Percentiles rank a stretch among this genome's conserved stretches.
Evolutionary conservation across 2,329 filamentous ascomycete genomes (phyloP).

Genomic region (Massarina eburnea): DNA sequence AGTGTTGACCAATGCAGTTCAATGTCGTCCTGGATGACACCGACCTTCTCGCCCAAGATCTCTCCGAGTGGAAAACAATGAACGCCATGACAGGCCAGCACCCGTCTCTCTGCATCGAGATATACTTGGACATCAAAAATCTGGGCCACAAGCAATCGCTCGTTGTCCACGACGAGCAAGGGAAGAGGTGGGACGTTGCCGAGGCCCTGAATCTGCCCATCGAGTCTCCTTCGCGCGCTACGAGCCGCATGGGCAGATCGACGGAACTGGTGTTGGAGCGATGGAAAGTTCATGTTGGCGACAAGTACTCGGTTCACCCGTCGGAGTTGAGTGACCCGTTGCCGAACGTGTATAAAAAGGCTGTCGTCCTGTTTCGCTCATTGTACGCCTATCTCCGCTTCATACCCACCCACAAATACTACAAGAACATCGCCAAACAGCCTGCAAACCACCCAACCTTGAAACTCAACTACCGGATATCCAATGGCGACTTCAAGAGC

Average conservation of each 20-base stretch:
- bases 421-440: conserved; percentile 71
- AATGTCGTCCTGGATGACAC: conserved; percentile 94
- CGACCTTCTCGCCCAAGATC: conserved; percentile 79
- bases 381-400: conserved; percentile 81
- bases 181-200: conserved; percentile 89
- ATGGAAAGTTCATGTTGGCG: conserved; percentile 83
- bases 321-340: conserved; percentile 62
- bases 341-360: conserved; percentile 94
- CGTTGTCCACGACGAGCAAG: conserved; percentile 83
- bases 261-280: conserved; percentile 85
- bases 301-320: conserved; percentile 55
- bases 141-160: conserved; percentile 83
- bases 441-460: conserved; percentile 63
- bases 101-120: conserved; percentile 84
- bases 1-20: conserved; percentile 63
- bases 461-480: conserved; percentile 78
- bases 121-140: conserved; percentile 78
- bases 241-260: conserved; percentile 46
- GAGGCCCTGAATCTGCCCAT: conserved; percentile 73
- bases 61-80: conserved; percentile 78
- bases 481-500: conserved; percentile 59
- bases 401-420: conserved; percentile 83
- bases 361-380: conserved; percentile 89
- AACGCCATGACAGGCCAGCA: conserved; percentile 77
- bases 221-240: conserved; percentile 50